Evolutionary conservation across 495 filamentous ascomycete species (phyloP).

Genomic region (Astrothelium macrocarpum): DNA sequence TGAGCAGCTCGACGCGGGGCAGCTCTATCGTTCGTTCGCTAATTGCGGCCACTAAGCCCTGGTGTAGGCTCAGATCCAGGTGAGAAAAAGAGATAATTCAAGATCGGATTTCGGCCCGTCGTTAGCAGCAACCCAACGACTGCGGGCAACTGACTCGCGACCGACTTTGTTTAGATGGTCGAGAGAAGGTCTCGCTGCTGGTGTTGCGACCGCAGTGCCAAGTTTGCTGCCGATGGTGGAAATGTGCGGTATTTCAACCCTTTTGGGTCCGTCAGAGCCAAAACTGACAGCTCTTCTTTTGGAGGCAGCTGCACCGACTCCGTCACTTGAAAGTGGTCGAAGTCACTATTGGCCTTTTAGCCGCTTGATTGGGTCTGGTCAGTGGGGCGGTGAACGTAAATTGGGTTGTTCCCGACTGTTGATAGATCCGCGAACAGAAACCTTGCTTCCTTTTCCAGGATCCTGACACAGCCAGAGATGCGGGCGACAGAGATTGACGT

Average conservation of each 20-base stretch:
- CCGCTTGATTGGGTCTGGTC: conserved; percentile 1
- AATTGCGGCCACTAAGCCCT: conserved; percentile 1
- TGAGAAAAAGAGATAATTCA: not conserved
- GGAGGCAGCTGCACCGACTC: not conserved
- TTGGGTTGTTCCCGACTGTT: not conserved
- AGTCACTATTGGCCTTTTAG: not conserved
- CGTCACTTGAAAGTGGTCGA: not conserved
- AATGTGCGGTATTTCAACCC: not conserved
- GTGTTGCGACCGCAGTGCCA: not conserved
- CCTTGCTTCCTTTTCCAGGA: not conserved
- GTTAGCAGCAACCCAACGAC: not conserved
- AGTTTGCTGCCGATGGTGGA: not conserved
- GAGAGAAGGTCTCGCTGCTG: not conserved
- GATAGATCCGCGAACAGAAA: not conserved
- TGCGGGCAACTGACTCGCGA: not conserved
- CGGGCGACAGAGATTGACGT: conserved; percentile 1
- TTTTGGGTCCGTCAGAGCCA: not conserved
- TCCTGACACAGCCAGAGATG: conserved; percentile 5
- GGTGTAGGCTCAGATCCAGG: conserved; percentile 4
- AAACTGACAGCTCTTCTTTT: not conserved
- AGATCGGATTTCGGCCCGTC: conserved; percentile 5
- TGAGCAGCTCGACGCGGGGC: not conserved
- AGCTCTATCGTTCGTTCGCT: not conserved
- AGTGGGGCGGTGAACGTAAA: not conserved
- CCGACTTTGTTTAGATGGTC: not conserved